These are phyloP conservation scores for Cercophora sp. DNA, from an alignment of 495 filamentous ascomycete genomes.

Conservation along the genomic window DNA sequence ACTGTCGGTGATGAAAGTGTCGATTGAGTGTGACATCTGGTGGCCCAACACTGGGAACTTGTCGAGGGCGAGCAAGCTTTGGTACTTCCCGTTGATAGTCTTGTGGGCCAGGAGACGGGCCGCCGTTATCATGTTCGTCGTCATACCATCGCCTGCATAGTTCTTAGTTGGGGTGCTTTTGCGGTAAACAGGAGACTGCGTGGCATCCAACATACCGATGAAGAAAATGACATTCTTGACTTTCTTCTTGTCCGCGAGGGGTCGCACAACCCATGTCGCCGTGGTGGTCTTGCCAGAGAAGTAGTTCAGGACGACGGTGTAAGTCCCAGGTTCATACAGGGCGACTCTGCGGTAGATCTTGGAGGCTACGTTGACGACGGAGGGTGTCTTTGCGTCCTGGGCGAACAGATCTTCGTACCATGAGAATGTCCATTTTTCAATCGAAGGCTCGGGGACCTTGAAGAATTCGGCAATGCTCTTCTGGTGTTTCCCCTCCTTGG, in stretches of 20 bases:
- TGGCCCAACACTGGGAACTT: conserved; percentile 69
- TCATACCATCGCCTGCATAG: conserved; percentile 62
- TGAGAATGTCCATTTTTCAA: conserved; percentile 68
- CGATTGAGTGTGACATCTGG: conserved; percentile 71
- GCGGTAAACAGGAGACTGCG: background rate
- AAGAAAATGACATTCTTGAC: conserved; percentile 77
- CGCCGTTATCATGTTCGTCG: conserved; percentile 69
- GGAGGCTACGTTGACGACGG: conserved; percentile 65
- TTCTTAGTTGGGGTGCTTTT: background rate
- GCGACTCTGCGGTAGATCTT: conserved; percentile 66
- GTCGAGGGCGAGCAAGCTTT: conserved; percentile 63
- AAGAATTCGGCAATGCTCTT: conserved; percentile 57
- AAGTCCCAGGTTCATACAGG: conserved; percentile 65
- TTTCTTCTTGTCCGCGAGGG: conserved; percentile 56
- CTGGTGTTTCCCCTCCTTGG: conserved; percentile 49
- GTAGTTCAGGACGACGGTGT: conserved; percentile 66
- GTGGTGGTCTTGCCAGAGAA: conserved; percentile 59
- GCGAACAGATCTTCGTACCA: conserved; percentile 76
- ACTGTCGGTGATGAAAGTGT: conserved; percentile 72
- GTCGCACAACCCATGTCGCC: conserved; percentile 68
- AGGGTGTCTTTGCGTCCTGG: conserved; percentile 56
- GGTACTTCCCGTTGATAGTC: conserved; percentile 69
- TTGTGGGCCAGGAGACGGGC: conserved; percentile 72
- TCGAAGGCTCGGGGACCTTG: conserved; percentile 51
- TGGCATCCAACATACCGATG: conserved; percentile 55